Evolutionary conservation across 177 flowering plant species (phyloP).

Genomic region (Tripterygium wilfordii): DNA sequence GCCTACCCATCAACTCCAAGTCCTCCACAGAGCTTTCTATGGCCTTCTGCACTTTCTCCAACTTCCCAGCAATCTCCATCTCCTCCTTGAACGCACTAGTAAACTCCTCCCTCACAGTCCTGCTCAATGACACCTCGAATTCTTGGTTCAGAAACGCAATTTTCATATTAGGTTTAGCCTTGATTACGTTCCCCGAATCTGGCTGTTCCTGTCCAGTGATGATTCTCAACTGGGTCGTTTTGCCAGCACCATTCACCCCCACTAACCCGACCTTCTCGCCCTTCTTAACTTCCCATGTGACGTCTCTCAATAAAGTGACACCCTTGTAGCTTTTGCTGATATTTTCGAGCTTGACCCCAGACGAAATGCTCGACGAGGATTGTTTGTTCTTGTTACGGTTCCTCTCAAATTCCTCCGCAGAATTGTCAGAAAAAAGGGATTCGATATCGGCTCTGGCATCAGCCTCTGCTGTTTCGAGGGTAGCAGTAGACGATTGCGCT

Average conservation of each 20-base stretch:
- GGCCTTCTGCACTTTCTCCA: constrained; percentile 92
- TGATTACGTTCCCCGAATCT: constrained; percentile 89
- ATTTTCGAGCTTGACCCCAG: constrained; percentile 88
- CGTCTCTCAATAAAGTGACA: constrained; percentile 72
- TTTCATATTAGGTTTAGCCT: constrained; percentile 85
- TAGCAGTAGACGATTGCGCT: constrained; percentile 29
- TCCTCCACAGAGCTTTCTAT: constrained; percentile 76
- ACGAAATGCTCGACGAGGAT: constrained; percentile 72
- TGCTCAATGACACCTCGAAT: constrained; percentile 78
- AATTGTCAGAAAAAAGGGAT: constrained; percentile 49
- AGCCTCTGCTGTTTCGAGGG: constrained; percentile 38
- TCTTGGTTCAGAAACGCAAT: constrained; percentile 89
- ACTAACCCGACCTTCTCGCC: constrained; percentile 97
- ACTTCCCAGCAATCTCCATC: constrained; percentile 68
- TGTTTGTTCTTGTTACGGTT: constrained; percentile 28
- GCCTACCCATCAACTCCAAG: constrained; percentile 91
- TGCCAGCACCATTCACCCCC: constrained; percentile 98
- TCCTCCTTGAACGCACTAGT: constrained; percentile 85
- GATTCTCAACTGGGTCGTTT: constrained; percentile 94
- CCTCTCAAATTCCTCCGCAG: constrained; percentile 13
- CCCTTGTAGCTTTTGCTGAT: constrained; percentile 82
- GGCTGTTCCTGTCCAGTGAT: constrained; percentile 87
- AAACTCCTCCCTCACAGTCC: constrained; percentile 93
- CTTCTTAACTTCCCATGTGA: constrained; percentile 95
- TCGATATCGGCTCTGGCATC: constrained; percentile 48